Evolutionary conservation across 2,329 filamentous ascomycete genomes (phyloP).

Genomic region (Rhytidhysteron rufulum): DNA sequence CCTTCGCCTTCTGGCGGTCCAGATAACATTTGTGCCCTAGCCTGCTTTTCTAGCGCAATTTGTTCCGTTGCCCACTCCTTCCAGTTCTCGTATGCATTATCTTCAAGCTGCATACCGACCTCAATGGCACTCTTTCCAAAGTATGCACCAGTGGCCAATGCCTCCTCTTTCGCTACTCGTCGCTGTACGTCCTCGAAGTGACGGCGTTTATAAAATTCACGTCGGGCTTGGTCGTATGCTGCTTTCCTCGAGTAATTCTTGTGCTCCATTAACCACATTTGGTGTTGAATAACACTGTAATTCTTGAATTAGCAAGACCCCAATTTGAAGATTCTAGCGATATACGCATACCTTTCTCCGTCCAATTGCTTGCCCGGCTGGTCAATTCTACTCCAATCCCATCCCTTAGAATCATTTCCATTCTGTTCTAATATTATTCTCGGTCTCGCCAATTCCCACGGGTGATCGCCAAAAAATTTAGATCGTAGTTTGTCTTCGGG

Average conservation of each 20-base stretch:
- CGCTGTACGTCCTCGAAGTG: constrained; percentile 78
- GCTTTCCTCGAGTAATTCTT: constrained; percentile 55
- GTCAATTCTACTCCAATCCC: constrained; percentile 75
- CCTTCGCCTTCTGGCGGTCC: constrained; percentile 22
- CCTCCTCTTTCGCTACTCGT: constrained; percentile 84
- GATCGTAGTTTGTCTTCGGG: constrained; percentile 77
- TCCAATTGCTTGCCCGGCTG: constrained; percentile 74
- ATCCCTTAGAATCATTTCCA: constrained; percentile 71
- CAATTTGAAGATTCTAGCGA: background rate
- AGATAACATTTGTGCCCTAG: constrained; percentile 40
- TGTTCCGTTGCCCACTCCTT: constrained; percentile 68
- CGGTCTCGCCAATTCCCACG: constrained; percentile 92
- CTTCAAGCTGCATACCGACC: constrained; percentile 77
- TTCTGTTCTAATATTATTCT: constrained; percentile 79
- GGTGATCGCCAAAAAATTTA: constrained; percentile 89
- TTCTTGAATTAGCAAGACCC: background rate
- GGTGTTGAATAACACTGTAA: constrained; percentile 82
- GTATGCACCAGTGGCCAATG: constrained; percentile 77
- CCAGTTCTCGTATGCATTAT: constrained; percentile 77
- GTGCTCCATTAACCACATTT: constrained; percentile 71
- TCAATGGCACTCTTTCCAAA: constrained; percentile 76
- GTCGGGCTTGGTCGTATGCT: constrained; percentile 83
- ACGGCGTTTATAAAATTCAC: constrained; percentile 84
- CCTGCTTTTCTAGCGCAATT: constrained; percentile 47
- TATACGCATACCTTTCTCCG: constrained; percentile 71